These are phyloP conservation scores for Cyberlindnera meyerae DNA, from an alignment of 805 yeast species.

Conservation along the genomic window DNA sequence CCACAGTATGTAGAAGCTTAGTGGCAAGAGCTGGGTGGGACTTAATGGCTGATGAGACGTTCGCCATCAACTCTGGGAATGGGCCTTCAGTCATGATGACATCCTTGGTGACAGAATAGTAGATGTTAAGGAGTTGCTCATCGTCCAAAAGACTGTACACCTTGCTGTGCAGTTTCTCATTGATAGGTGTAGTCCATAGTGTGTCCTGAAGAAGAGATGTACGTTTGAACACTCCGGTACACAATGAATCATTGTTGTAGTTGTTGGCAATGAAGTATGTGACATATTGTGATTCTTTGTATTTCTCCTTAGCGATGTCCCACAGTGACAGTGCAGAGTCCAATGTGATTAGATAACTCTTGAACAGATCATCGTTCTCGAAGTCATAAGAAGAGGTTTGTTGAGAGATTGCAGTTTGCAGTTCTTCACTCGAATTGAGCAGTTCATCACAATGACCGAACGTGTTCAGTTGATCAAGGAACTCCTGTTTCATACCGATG, in stretches of 20 bases:
- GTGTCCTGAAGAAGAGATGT: constrained; percentile 12
- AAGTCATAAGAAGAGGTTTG: constrained; percentile 26
- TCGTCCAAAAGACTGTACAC: constrained; percentile 4
- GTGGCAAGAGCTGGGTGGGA: constrained; percentile 7
- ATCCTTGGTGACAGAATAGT: constrained; percentile 7
- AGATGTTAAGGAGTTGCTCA: constrained; percentile 7
- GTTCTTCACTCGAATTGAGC: constrained; percentile 16
- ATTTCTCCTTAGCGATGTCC: constrained; percentile 20
- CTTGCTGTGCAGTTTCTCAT: constrained; percentile 6
- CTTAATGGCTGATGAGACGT: constrained; percentile 15
- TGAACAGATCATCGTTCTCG: constrained; percentile 26
- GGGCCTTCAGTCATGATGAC: constrained; percentile 3
- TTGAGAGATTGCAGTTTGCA: constrained; percentile 20
- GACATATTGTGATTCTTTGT: constrained; percentile 21
- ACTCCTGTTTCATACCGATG: constrained; percentile 19
- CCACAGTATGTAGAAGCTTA: constrained; percentile 1
- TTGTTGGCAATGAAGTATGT: constrained; percentile 19
- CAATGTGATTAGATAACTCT: constrained; percentile 29
- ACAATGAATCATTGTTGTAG: constrained; percentile 8
- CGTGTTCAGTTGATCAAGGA: constrained; percentile 29
- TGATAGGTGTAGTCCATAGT: constrained; percentile 9
- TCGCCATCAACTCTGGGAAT: constrained; percentile 1
- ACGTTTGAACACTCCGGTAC: constrained; percentile 8
- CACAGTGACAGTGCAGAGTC: constrained; percentile 33
- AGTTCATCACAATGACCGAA: constrained; percentile 27